Base-by-base conservation (phyloP, 2,329 filamentous ascomycete genomes). In the Pseudocercospora crystallina region DNA sequence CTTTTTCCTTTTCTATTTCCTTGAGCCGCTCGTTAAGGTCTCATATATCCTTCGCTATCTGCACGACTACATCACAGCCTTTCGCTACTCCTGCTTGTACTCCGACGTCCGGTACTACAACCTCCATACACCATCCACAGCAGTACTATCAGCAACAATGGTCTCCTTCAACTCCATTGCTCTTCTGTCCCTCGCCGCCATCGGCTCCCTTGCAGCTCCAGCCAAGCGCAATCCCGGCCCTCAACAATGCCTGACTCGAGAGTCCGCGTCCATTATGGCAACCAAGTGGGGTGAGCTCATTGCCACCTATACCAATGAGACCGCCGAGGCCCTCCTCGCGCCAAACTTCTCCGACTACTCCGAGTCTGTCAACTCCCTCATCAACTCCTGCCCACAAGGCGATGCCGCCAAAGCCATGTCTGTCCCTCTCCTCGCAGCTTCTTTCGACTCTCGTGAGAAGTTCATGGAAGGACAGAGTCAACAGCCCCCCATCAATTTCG, bases 311-410 rank as follows among this genome's bases (percentile, higher is more conserved):
- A 56, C 51, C 47, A 45, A 58, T 13, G 53, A 37, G 5, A 47
- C 61, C 32, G 65, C 65, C 26, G 53, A 63, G 17, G 52, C 50
- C 2, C 46, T 61, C 10, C 58, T 67, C 14, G 46, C 57, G 15
- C 17, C 42, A 1, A 50, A 63, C 56, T 67, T 66, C 52, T 62
- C 54, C 51, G 65, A 68, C 58, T 66, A 65, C 51, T 61, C 62
- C 38, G 63, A 65, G 47, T 60, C 59, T 50, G 65, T 67, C 56
- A 68, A 67, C 56, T 62, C 63, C 7, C 46, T 68, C 12, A 68
- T 68, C 56, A 62, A 65, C 59, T 53, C 51, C 38, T 64, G 63
- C 45, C 61, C 63, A 3, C 62, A 64, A 51, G 63, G 63, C 34
- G 39, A 47, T 31, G 60, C 60, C 26, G 62, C 61, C 31, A 31